These are phyloP conservation scores for Miscanthus lutarioriparius DNA, from an alignment of 176 grass and related monocot species.

Conservation along the genomic window DNA sequence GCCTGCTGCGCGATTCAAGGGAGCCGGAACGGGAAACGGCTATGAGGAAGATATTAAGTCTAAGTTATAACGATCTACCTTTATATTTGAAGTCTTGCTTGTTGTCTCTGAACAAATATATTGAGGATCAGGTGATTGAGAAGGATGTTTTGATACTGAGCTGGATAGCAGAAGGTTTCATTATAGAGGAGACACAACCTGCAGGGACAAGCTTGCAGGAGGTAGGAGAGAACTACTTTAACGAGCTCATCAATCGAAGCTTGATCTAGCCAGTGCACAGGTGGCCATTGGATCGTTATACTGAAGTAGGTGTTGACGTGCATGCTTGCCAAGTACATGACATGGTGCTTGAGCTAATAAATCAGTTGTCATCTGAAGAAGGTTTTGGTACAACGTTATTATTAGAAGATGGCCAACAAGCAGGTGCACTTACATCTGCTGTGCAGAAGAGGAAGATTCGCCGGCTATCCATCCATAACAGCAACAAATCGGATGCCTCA, in stretches of 20 bases:
- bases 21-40: conserved; percentile 59
- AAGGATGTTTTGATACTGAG: neutral
- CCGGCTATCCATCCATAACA: neutral
- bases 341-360: neutral
- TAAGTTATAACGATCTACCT: neutral
- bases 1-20: conserved; percentile 34
- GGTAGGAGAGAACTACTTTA: neutral
- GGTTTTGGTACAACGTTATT: too few species aligned
- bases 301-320: too few species aligned
- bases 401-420: too few species aligned
- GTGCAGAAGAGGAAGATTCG: neutral
- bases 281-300: too few species aligned
- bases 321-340: neutral
- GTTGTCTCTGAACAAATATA: neutral
- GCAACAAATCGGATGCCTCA: neutral
- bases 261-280: neutral
- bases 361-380: neutral
- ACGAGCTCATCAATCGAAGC: neutral
- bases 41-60: neutral
- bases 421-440: too few species aligned
- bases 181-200: neutral
- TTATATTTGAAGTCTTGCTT: neutral
- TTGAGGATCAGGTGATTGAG: neutral
- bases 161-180: conserved; percentile 16
- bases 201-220: neutral